Evolutionary conservation across 2,329 filamentous ascomycete species (phyloP).

Genomic region (Colletotrichum siamense): DNA sequence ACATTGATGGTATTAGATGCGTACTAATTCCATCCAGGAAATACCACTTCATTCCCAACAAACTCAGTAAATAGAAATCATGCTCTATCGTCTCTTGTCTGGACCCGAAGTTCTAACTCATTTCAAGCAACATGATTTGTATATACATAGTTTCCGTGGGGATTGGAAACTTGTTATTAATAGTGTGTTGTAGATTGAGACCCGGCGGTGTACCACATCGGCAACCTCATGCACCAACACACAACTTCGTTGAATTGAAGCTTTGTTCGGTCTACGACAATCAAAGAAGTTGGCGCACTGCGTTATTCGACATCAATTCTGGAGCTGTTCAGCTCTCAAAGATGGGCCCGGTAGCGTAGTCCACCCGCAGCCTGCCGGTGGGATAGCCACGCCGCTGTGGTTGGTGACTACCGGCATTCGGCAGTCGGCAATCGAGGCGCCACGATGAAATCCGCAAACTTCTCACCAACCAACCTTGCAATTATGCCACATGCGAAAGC

Average conservation of each 20-base stretch:
- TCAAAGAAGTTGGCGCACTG: accelerated
- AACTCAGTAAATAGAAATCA: neutral
- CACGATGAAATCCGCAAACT: neutral
- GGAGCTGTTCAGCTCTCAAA: neutral
- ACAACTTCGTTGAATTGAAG: neutral
- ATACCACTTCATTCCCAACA: neutral
- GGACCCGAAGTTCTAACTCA: neutral
- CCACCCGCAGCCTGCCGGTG: neutral
- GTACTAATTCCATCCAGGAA: accelerated
- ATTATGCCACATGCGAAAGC: neutral
- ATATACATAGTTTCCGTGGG: neutral
- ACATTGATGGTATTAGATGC: neutral
- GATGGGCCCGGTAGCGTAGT: neutral
- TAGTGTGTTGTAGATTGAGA: neutral
- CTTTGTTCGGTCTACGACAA: neutral
- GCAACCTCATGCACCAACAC: accelerated
- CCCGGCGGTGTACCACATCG: neutral
- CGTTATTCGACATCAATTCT: accelerated
- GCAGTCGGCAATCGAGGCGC: neutral
- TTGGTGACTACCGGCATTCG: neutral
- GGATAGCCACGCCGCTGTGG: neutral
- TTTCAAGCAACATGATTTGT: neutral
- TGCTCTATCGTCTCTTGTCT: accelerated
- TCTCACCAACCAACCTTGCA: neutral
- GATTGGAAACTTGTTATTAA: neutral